phyloP scores from a whole-genome alignment of 345 rosid genomes.

The Boechera retrofracta region DNA sequence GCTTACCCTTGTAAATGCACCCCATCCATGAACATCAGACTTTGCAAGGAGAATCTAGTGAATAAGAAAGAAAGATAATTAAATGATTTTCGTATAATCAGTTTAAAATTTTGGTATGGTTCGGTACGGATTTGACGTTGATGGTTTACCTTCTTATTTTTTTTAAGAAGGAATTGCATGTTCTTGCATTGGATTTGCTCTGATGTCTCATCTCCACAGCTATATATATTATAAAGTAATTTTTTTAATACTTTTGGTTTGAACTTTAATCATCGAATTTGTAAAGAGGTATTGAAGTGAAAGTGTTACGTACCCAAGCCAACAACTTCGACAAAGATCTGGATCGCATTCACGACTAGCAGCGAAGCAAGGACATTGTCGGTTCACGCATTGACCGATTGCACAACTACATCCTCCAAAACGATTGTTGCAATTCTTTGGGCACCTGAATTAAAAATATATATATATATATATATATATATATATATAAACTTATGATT shows the following conservation, averaged over 20 bases:
- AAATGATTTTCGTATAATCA: not conserved
- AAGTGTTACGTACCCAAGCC: conserved; percentile 73
- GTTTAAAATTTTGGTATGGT: not conserved
- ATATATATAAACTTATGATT: not conserved
- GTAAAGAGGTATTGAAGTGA: not conserved
- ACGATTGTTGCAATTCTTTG: conserved; percentile 82
- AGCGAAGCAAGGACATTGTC: conserved; percentile 95
- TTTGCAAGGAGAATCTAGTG: conserved; percentile 76
- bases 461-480: not conserved
- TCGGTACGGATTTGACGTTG: not conserved
- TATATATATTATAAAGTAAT: conserved; percentile 33
- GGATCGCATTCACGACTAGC: conserved; percentile 96
- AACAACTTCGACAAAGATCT: conserved; percentile 87
- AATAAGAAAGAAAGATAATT: conserved; percentile 6
- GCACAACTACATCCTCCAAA: conserved; percentile 93
- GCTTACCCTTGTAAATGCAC: conserved; percentile 84
- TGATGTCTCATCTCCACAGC: conserved; percentile 82
- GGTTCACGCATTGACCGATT: conserved; percentile 84
- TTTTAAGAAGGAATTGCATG: conserved; percentile 81
- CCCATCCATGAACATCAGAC: conserved; percentile 95
- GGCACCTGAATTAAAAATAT: conserved; percentile 58
- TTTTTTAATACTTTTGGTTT: not conserved
- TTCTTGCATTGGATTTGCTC: conserved; percentile 85
- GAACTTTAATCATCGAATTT: not conserved
- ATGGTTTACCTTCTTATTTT: conserved; percentile 74